A percentile compares a stretch with the other conserved stretches of the same genome.
These are phyloP conservation scores for Trichodelitschia bisporula DNA, from an alignment of 495 filamentous ascomycete species.

Conservation along the genomic window DNA sequence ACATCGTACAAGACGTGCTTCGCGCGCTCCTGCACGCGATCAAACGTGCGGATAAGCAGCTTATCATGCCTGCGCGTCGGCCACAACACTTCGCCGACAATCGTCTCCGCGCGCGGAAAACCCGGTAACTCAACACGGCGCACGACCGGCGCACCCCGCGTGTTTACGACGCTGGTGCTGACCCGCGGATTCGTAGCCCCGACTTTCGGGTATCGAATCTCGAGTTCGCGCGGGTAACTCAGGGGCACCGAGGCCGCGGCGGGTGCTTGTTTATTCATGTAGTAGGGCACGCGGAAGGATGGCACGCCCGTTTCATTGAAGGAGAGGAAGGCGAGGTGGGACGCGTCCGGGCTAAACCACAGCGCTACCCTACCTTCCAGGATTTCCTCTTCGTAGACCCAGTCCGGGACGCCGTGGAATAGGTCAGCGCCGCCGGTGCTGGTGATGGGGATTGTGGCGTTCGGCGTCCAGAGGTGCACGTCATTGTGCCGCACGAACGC, in stretches of 20 bases:
- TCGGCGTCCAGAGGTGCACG: conserved; percentile 25
- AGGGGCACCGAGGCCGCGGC: too few relatives aligned
- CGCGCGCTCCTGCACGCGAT: conserved; percentile 30
- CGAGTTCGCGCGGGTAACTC: conserved; percentile 26
- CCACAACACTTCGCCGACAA: conserved; percentile 33
- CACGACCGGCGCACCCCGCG: too few relatives aligned
- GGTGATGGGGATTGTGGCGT: conserved; percentile 24
- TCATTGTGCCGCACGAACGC: conserved; percentile 32
- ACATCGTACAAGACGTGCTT: conserved; percentile 26
- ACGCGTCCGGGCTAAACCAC: conserved; percentile 33
- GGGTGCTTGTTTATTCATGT: conserved; percentile 22
- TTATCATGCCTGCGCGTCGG: conserved; percentile 24
- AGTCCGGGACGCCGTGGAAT: conserved; percentile 35
- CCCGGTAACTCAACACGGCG: conserved; percentile 21
- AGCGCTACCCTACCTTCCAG: conserved; percentile 22
- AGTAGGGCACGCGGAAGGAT: conserved; percentile 31
- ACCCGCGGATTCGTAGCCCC: conserved; percentile 31
- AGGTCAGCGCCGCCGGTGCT: conserved; percentile 25
- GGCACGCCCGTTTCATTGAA: conserved; percentile 33
- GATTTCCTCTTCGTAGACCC: conserved; percentile 40
- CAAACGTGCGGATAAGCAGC: conserved; percentile 28
- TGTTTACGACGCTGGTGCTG: conserved; percentile 21
- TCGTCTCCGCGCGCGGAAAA: conserved; percentile 23
- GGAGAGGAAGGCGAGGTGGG: conserved; percentile 28
- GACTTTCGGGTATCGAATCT: conserved; percentile 31